Evolutionary conservation across 1,284 basidiomycete species (phyloP).

Genomic region (Papiliotrema flavescens): DNA sequence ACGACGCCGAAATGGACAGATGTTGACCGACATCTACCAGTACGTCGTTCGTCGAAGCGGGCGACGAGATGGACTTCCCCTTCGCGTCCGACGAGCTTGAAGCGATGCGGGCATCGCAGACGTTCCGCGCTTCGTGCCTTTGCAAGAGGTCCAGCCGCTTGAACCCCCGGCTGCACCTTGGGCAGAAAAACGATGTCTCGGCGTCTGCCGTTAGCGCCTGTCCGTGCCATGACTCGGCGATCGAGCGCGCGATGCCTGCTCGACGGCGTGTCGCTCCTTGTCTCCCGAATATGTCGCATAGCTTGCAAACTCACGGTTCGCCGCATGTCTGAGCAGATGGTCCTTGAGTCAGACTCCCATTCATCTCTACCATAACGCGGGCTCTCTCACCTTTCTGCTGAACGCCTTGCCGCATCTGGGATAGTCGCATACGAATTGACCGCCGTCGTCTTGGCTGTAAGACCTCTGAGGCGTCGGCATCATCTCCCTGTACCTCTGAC

Average conservation of each 20-base stretch:
- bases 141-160: conserved; percentile 38
- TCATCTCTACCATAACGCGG: not conserved
- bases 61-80: not conserved
- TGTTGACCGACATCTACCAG: not conserved
- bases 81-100: too few species aligned
- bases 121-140: conserved; percentile 37
- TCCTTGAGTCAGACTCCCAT: conserved; percentile 19
- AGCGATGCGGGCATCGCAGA: conserved; percentile 19
- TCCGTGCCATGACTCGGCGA: not conserved
- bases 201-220: conserved; percentile 15
- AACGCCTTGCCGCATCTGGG: conserved; percentile 35
- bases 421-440: not conserved
- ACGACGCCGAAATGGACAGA: not conserved
- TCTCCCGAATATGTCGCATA: not conserved
- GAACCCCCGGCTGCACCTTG: conserved; percentile 30
- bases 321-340: conserved; percentile 38
- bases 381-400: conserved; percentile 35
- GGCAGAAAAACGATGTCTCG: conserved; percentile 25
- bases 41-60: not conserved
- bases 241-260: too few species aligned
- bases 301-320: conserved; percentile 32
- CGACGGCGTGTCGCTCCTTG: too few species aligned
- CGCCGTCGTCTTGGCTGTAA: too few species aligned
- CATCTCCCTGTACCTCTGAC: too few species aligned
- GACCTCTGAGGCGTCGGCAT: not conserved